Percentiles rank a stretch among this genome's conserved stretches.
These are phyloP conservation scores for Marasmius tenuissimus DNA, from an alignment of 1,284 basidiomycete genomes.

Conservation along the genomic window DNA sequence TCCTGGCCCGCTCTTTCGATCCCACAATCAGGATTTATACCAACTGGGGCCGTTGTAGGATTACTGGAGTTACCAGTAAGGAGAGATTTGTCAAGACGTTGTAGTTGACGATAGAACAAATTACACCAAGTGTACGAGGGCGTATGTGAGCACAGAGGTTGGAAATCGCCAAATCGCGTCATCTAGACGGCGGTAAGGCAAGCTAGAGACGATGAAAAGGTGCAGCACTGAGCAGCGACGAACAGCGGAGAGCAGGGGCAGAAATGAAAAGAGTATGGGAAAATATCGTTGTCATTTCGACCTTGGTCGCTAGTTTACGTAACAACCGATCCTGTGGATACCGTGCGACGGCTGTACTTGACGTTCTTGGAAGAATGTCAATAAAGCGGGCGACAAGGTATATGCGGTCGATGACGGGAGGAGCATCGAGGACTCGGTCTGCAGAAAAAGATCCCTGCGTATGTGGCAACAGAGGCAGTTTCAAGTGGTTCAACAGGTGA, in stretches of 20 bases:
- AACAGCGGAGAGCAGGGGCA: background rate
- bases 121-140: conserved; percentile 75
- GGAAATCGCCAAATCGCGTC: conserved; percentile 58
- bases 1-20: conserved; percentile 44
- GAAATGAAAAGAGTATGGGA: background rate
- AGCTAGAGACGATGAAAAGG: background rate
- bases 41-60: conserved; percentile 51
- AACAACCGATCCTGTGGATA: background rate
- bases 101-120: conserved; percentile 64
- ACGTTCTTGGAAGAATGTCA: too few relatives aligned
- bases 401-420: too few relatives aligned
- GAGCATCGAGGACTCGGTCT: too few relatives aligned
- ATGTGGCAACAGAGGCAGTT: too few relatives aligned
- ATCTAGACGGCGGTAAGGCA: conserved; percentile 3
- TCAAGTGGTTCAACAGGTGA: too few relatives aligned
- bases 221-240: background rate
- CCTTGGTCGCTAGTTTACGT: background rate
- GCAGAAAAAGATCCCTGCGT: too few relatives aligned
- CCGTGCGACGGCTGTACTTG: too few relatives aligned
- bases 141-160: conserved; percentile 52
- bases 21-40: conserved; percentile 57
- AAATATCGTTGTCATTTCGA: background rate
- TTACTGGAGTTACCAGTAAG: conserved; percentile 40
- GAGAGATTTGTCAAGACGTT: conserved; percentile 27
- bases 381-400: too few relatives aligned